Evolutionary conservation across 352 stramenopile species (phyloP).

Genomic region (Thraustotheca clavata): DNA sequence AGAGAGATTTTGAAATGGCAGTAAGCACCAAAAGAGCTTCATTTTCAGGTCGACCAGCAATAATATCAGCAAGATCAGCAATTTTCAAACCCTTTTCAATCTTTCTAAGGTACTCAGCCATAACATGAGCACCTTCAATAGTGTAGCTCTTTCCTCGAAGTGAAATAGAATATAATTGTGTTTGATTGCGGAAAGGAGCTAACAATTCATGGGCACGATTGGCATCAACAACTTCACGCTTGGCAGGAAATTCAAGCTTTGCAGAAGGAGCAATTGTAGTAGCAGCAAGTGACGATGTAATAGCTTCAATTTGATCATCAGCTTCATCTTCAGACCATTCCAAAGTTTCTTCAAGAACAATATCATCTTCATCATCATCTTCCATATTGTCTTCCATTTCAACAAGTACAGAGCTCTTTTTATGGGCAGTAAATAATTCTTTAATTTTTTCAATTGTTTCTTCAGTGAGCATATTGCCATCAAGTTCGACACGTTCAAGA

Average conservation of each 20-base stretch:
- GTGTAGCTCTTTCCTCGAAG: constrained; percentile 79
- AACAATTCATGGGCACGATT: constrained; percentile 44
- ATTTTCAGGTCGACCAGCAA: constrained; percentile 83
- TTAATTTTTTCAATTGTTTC: constrained; percentile 51
- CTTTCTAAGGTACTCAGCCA: constrained; percentile 49
- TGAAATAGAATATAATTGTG: constrained; percentile 36
- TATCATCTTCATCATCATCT: constrained; percentile 58
- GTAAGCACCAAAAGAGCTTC: constrained; percentile 83
- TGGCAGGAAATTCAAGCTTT: constrained; percentile 48
- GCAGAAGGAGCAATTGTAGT: not conserved
- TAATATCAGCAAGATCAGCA: constrained; percentile 88
- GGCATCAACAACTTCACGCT: constrained; percentile 61
- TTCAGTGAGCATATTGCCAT: constrained; percentile 74
- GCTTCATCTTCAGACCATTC: constrained; percentile 26
- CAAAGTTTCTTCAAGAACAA: constrained; percentile 29
- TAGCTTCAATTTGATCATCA: constrained; percentile 1
- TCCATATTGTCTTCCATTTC: constrained; percentile 81
- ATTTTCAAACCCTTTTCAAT: constrained; percentile 37
- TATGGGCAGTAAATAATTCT: constrained; percentile 35
- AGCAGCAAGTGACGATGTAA: constrained; percentile 13
- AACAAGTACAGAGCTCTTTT: constrained; percentile 42
- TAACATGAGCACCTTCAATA: constrained; percentile 42
- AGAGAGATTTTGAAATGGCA: constrained; percentile 69
- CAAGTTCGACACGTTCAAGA: constrained; percentile 55
- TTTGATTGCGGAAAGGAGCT: constrained; percentile 28